Base-by-base conservation (phyloP, 2,329 filamentous ascomycete species). In the Onygenales sp. region DNA sequence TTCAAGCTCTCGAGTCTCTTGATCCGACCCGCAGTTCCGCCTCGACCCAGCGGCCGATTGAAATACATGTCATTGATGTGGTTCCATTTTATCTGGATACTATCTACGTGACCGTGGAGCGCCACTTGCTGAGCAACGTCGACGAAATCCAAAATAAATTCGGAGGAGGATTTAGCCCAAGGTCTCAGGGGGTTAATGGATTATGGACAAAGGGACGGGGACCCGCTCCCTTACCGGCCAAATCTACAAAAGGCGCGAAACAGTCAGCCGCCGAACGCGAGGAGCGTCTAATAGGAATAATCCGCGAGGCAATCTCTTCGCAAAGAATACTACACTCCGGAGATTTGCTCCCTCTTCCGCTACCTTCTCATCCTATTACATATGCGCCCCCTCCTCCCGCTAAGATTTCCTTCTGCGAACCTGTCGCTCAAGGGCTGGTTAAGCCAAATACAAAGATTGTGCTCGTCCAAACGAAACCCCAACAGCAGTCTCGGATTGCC, bases 351-450 rank as follows among this genome's bases (percentile, higher is more conserved):
- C 87, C 88, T 10, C 76, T 97, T 32, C 82, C 87, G 7, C 82
- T 84, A n/a, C 77, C 79, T 5, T 71, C 89, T 2, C 90, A 96
- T 69, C 86, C 90, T 10, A 85, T 95, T 58, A 95, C 90, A 7
- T 89, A 95, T 69, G 82, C 87, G 14, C 83, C 88, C 27, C 82
- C 89, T 11, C 88, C 88, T 42, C 89, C 91, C 0, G 93, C 88
- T 42, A 90, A 86, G 70, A 87, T 97, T 56, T 84, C 88, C 47
- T 82, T 94, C n/a, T 97, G 91, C 66, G 93, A 98, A 67, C 93
- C 93, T 7, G 90, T 97, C 13, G 83, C 88, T 5, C 93, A 98
- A 69, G 93, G 93, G 7, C 69, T 93, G 4, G 67, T 98, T 46
- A 79, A 84, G 7, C 78, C 88, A 0, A 79, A 75, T 10, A 98